Percentiles rank a stretch among this genome's conserved stretches.
Evolutionary conservation across 1,139 yeast species (phyloP).

Genomic region (Pichia sp.): DNA sequence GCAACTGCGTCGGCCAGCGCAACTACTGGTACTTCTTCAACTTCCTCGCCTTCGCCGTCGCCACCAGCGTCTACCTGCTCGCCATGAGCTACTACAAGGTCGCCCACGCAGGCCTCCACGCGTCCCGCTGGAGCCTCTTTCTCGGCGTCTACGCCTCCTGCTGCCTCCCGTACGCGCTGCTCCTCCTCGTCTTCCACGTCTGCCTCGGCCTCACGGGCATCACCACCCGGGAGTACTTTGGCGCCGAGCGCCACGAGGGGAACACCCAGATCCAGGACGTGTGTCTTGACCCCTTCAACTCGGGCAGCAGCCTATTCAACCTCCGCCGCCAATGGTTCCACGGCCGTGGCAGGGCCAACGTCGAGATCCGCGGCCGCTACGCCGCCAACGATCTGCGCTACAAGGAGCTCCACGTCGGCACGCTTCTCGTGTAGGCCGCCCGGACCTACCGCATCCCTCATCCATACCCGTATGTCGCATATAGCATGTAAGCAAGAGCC

Average conservation of each 20-base stretch:
- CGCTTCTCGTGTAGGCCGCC: slow-evolving; percentile 4
- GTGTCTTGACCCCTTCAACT: slow-evolving; percentile 44
- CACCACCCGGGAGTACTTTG: slow-evolving; percentile 66
- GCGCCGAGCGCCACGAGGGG: slow-evolving; percentile 24
- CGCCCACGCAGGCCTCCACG: slow-evolving; percentile 30
- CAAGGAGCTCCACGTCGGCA: slow-evolving; percentile 23
- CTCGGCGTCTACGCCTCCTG: slow-evolving; percentile 39
- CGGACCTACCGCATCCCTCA: no score
- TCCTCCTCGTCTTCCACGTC: slow-evolving; percentile 51
- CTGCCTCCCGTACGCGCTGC: slow-evolving; percentile 48
- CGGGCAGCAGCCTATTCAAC: slow-evolving; percentile 38
- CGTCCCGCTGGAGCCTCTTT: slow-evolving; percentile 40
- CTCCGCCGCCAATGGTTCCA: slow-evolving; percentile 46
- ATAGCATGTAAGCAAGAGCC: no score
- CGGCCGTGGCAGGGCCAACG: slow-evolving; percentile 43
- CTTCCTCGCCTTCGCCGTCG: slow-evolving; percentile 38
- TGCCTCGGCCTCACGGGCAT: slow-evolving; percentile 53
- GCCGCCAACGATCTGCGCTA: slow-evolving; percentile 44
- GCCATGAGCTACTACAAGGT: slow-evolving; percentile 26
- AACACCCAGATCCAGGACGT: slow-evolving; percentile 23
- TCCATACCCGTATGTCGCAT: no score
- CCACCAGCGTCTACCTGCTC: slow-evolving; percentile 27
- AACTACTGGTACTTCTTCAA: slow-evolving; percentile 56
- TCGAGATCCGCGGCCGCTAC: slow-evolving; percentile 33
- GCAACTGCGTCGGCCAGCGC: slow-evolving; percentile 71